Evolutionary conservation across 139 green algal species (phyloP).

Genomic region (Chlamydomonas sphaeroides): DNA sequence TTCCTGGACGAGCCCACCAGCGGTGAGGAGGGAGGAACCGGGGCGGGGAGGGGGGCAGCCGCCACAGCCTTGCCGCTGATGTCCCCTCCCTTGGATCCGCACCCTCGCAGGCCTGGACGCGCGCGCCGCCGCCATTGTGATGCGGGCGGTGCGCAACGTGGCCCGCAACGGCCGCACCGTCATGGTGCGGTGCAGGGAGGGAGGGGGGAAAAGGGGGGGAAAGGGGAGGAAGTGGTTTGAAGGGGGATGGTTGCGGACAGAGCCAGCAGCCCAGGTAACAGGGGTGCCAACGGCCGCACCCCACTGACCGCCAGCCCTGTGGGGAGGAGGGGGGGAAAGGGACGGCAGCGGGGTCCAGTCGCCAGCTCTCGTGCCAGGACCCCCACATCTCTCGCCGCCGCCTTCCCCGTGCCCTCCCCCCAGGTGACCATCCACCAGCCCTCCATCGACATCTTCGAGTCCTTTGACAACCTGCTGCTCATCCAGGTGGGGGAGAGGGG

Average conservation of each 20-base stretch:
- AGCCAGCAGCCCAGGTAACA: too few relatives aligned
- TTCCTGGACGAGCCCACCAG: constrained; percentile 72
- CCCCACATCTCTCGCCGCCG: too few relatives aligned
- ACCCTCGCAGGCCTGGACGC: constrained; percentile 81
- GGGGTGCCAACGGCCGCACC: too few relatives aligned
- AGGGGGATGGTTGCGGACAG: too few relatives aligned
- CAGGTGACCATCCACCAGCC: constrained; percentile 93
- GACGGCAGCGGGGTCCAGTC: too few relatives aligned
- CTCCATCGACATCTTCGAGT: constrained; percentile 80
- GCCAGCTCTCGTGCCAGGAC: too few relatives aligned
- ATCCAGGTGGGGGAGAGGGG: constrained; percentile 77
- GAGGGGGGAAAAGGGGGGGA: too few relatives aligned
- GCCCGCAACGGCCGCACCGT: constrained; percentile 83
- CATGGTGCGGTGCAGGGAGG: constrained; percentile 47
- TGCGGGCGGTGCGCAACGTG: constrained; percentile 86
- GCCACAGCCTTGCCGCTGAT: constrained; percentile 73
- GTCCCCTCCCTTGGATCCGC: too few relatives aligned
- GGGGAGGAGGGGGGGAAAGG: too few relatives aligned
- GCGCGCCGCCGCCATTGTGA: constrained; percentile 86
- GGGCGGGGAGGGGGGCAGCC: constrained; percentile 81
- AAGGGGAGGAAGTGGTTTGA: too few relatives aligned
- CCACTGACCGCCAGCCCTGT: too few relatives aligned
- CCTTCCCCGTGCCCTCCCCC: too few relatives aligned
- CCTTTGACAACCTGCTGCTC: constrained; percentile 85
- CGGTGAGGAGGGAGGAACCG: neutral